Conservation (phyloP, 176 grass and related monocot genomes). For the Rhynchospora tenuis region DNA sequence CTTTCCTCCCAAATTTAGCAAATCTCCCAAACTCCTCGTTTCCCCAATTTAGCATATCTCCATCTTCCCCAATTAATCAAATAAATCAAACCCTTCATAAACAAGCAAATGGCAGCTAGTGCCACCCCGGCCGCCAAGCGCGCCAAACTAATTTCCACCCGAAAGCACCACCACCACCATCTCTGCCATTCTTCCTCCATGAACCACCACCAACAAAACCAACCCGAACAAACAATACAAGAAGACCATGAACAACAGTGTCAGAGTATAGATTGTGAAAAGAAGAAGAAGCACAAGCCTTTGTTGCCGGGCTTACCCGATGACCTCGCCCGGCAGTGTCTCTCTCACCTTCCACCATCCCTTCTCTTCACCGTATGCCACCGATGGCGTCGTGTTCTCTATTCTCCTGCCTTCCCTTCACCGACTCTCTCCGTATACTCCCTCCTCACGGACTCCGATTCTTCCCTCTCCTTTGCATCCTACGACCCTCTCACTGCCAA, state of each 20-base stretch:
- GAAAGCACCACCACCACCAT: not conserved
- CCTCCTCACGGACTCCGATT: constrained; percentile 12
- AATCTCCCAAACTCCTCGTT: not conserved
- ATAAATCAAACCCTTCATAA: not conserved
- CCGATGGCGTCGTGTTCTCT: constrained; percentile 58
- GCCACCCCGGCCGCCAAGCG: not conserved
- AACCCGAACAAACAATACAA: not conserved
- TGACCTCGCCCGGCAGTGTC: constrained; percentile 69
- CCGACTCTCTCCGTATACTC: constrained; percentile 50
- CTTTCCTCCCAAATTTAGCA: not conserved
- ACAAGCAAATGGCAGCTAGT: constrained; percentile 9
- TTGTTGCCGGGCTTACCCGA: constrained; percentile 73
- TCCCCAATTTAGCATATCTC: not conserved
- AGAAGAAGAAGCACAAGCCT: not conserved
- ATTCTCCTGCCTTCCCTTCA: constrained; percentile 50
- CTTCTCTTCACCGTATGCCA: constrained; percentile 61
- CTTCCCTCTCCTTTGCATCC: constrained; percentile 35
- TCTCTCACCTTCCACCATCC: constrained; percentile 33
- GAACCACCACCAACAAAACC: not conserved
- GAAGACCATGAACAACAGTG: too few relatives aligned
- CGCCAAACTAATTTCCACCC: not conserved
- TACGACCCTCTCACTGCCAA: constrained; percentile 41
- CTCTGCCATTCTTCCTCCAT: not conserved
- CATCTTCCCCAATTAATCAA: not conserved
- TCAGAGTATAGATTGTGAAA: not conserved